Percentiles rank a stretch among this genome's conserved stretches.
Conservation (phyloP, 257 asterid genomes). For the Agastache rugosa region DNA sequence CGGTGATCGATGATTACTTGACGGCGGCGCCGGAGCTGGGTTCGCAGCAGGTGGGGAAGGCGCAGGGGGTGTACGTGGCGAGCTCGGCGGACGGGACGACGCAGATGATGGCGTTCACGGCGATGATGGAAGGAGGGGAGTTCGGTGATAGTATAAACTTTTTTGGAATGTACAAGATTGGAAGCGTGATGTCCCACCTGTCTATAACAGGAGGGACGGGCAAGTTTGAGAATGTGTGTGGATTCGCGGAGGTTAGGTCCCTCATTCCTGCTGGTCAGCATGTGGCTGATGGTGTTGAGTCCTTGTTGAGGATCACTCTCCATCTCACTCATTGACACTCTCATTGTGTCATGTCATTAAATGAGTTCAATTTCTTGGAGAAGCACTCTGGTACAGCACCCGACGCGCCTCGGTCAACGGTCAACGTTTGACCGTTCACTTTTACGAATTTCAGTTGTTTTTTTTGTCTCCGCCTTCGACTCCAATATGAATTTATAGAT, state of each 20-base stretch:
- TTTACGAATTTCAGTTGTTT: too few relatives aligned
- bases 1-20: constrained; percentile 62
- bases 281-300: constrained; percentile 51
- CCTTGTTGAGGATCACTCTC: constrained; percentile 48
- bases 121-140: constrained; percentile 61
- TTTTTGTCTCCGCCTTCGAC: too few relatives aligned
- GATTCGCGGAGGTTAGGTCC: constrained; percentile 62
- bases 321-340: constrained; percentile 46
- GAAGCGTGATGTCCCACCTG: constrained; percentile 60
- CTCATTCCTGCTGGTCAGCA: constrained; percentile 53
- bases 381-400: too few relatives aligned
- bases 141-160: constrained; percentile 58
- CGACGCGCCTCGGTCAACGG: too few relatives aligned
- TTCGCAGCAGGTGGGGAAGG: constrained; percentile 66
- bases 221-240: constrained; percentile 68
- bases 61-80: constrained; percentile 72
- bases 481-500: too few relatives aligned
- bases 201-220: constrained; percentile 77
- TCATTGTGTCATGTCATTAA: background rate
- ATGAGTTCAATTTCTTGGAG: background rate
- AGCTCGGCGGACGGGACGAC: constrained; percentile 68
- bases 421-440: too few relatives aligned
- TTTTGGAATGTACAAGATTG: constrained; percentile 63
- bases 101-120: constrained; percentile 77
- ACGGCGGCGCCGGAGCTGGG: constrained; percentile 54